phyloP scores from a whole-genome alignment of 192 early-diverging fungal species.

The Umbelopsis isabellina region DNA sequence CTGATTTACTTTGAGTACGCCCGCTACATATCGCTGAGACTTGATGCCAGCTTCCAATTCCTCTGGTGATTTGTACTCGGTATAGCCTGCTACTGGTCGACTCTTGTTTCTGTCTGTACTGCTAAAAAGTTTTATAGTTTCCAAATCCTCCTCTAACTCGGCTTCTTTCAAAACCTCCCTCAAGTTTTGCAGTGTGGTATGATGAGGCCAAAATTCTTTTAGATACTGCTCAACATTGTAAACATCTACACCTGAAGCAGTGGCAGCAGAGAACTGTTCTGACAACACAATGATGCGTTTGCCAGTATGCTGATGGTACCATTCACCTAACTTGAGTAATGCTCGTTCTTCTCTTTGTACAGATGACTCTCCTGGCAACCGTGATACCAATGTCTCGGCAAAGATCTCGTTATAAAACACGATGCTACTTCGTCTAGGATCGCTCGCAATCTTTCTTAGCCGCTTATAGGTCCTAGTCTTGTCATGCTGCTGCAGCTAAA shows the following conservation, averaged over 20 bases:
- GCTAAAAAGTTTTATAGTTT: conserved; percentile 25
- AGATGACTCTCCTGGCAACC: conserved; percentile 42
- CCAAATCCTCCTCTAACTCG: conserved; percentile 52
- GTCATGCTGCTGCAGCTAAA: conserved; percentile 62
- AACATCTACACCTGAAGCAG: conserved; percentile 30
- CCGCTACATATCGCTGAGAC: conserved; percentile 50
- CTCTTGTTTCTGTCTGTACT: background rate
- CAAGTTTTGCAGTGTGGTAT: conserved; percentile 50
- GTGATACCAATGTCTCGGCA: conserved; percentile 40
- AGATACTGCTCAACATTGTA: conserved; percentile 50
- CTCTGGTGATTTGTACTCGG: conserved; percentile 50
- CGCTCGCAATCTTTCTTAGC: conserved; percentile 60
- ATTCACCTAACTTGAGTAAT: conserved; percentile 52
- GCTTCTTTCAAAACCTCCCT: conserved; percentile 54
- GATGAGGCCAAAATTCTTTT: conserved; percentile 35
- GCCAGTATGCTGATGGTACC: conserved; percentile 62
- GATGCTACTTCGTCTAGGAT: conserved; percentile 55
- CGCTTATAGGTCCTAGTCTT: conserved; percentile 64
- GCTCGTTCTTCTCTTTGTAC: conserved; percentile 59
- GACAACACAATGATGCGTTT: conserved; percentile 52
- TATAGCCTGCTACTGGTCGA: conserved; percentile 32
- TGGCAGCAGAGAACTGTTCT: conserved; percentile 38
- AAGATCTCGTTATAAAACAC: conserved; percentile 77
- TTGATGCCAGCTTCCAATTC: conserved; percentile 59
- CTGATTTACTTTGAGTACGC: conserved; percentile 44